Percentiles rank a stretch among this genome's conserved stretches.
Evolutionary conservation across 257 asterid species (phyloP).

Genomic region (Solanum bulbocastanum): DNA sequence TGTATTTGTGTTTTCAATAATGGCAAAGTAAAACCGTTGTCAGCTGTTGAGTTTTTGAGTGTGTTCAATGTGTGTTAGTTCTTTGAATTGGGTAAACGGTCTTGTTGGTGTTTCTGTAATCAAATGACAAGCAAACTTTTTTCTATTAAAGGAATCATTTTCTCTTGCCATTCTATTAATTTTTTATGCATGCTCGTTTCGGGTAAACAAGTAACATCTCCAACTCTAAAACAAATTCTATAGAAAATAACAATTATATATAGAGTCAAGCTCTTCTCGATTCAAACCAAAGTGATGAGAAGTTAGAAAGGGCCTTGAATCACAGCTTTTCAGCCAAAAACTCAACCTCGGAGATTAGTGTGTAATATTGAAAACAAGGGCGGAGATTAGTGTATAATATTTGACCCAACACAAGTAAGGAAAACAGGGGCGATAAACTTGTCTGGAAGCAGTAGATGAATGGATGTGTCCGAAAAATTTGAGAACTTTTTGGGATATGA

Average conservation of each 20-base stretch:
- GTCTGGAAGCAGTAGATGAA: not conserved
- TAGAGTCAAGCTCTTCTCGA: not conserved
- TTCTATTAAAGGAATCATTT: not conserved
- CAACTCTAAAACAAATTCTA: not conserved
- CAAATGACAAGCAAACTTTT: not conserved
- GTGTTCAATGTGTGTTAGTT: not conserved
- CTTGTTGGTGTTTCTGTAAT: not conserved
- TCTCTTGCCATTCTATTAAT: not conserved
- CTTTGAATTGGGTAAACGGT: not conserved
- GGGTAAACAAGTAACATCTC: not conserved
- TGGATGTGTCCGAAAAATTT: not conserved
- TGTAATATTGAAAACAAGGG: too few species aligned
- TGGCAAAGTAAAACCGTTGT: not conserved
- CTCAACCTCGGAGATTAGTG: not conserved
- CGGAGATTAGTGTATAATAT: too few species aligned
- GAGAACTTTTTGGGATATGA: not conserved
- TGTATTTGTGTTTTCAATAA: not conserved
- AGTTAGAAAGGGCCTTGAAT: not conserved
- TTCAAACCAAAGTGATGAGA: not conserved
- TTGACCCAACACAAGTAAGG: too few species aligned
- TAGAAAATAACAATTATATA: not conserved
- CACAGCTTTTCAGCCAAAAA: not conserved
- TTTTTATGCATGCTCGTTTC: not conserved
- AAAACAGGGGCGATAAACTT: not conserved
- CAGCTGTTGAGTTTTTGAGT: not conserved